phyloP scores from a whole-genome alignment of 306 rosid genomes.

The Canavalia ensiformis region DNA sequence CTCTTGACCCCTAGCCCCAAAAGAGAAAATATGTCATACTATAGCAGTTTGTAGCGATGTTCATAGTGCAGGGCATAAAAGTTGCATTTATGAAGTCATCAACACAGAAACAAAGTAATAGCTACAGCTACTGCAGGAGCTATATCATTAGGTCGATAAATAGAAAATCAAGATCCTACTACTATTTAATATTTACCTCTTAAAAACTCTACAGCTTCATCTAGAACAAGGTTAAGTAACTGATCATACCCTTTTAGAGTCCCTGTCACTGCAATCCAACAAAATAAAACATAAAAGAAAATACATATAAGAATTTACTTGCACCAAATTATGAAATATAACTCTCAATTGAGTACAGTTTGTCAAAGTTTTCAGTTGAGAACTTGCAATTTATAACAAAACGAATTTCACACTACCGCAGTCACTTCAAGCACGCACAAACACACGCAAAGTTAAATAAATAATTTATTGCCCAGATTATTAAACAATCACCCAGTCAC shows the following conservation, averaged over 20 bases:
- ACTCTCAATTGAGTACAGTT: neutral
- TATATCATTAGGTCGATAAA: neutral
- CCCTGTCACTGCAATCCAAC: constrained; percentile 71
- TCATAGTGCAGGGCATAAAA: neutral
- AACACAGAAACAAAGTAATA: neutral
- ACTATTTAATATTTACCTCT: constrained; percentile 68
- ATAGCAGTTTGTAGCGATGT: neutral
- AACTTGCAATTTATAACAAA: neutral
- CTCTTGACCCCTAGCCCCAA: neutral
- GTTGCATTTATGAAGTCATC: neutral
- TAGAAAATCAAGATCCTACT: neutral
- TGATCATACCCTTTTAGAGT: constrained; percentile 98
- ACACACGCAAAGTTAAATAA: neutral
- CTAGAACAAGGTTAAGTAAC: constrained; percentile 91
- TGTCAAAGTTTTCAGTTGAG: neutral
- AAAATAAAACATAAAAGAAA: constrained; percentile 22
- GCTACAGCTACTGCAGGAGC: neutral
- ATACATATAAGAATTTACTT: neutral
- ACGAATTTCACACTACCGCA: neutral
- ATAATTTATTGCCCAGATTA: neutral
- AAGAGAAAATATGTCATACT: neutral
- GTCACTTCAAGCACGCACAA: neutral
- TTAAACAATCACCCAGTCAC: neutral
- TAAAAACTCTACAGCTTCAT: constrained; percentile 89
- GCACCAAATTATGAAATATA: neutral